phyloP scores from a whole-genome alignment of 805 yeast genomes.

The Clavispora phyllophila region DNA sequence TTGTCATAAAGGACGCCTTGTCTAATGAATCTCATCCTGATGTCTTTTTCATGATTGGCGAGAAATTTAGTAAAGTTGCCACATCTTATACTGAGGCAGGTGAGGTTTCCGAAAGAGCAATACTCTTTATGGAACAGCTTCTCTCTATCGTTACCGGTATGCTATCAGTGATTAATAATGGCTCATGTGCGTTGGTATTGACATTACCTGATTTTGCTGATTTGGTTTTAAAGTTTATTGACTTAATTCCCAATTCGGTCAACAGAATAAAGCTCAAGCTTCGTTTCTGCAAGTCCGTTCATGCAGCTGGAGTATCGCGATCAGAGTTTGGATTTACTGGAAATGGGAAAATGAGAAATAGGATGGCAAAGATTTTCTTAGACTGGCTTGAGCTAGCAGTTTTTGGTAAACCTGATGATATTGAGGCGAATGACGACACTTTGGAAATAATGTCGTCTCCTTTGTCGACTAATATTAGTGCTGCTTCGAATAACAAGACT shows the following conservation, averaged over 20 bases:
- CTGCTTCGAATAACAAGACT: neutral
- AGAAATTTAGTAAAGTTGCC: constrained; percentile 37
- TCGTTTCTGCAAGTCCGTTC: constrained; percentile 37
- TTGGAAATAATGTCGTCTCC: constrained; percentile 2
- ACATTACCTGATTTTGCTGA: constrained; percentile 27
- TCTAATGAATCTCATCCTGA: constrained; percentile 61
- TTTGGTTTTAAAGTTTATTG: constrained; percentile 24
- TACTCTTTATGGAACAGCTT: constrained; percentile 45
- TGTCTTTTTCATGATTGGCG: constrained; percentile 45
- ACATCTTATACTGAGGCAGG: constrained; percentile 26
- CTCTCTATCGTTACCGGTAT: constrained; percentile 41
- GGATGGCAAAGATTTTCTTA: constrained; percentile 40
- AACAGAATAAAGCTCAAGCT: constrained; percentile 37
- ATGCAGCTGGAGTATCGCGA: constrained; percentile 31
- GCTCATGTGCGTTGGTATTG: constrained; percentile 30
- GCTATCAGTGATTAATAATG: constrained; percentile 29
- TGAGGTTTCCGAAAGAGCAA: constrained; percentile 22
- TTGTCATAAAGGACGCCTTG: constrained; percentile 66
- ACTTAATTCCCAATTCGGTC: constrained; percentile 20
- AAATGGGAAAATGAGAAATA: constrained; percentile 45
- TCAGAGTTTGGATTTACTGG: constrained; percentile 34
- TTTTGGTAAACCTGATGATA: constrained; percentile 25
- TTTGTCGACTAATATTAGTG: neutral
- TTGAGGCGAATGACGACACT: neutral
- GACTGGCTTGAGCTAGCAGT: constrained; percentile 55